phyloP scores from a whole-genome alignment of 2,329 filamentous ascomycete genomes.

The Amylocarpus encephaloides region DNA sequence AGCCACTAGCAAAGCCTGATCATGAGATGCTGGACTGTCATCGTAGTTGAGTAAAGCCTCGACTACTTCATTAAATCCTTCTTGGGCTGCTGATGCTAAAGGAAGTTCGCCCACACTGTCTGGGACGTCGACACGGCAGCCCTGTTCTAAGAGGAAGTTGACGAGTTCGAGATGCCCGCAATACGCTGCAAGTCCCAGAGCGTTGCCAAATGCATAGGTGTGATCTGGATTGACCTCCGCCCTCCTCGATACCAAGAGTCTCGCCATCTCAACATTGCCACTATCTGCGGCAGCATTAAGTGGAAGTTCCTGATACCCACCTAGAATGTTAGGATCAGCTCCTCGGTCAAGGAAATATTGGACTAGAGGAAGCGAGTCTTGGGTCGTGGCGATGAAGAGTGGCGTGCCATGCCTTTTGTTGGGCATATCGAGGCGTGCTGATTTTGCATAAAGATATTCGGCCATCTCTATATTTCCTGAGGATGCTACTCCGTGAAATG shows the following conservation, averaged over 20 bases:
- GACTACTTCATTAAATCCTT: neutral
- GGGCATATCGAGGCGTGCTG: neutral
- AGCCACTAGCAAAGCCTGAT: neutral
- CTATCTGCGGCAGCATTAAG: neutral
- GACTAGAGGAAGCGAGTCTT: neutral
- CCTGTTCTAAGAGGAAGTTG: neutral
- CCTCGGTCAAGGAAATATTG: neutral
- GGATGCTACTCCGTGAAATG: neutral
- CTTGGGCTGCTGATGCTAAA: neutral
- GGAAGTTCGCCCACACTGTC: neutral
- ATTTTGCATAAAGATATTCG: neutral
- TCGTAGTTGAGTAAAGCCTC: neutral
- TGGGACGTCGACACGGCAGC: neutral
- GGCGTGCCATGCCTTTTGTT: neutral
- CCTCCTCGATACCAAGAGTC: neutral
- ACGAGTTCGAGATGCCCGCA: neutral
- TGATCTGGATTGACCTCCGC: neutral
- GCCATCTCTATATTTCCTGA: slow-evolving; percentile 1
- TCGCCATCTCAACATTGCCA: neutral
- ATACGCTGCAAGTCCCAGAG: slow-evolving; percentile 2
- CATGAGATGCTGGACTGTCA: neutral
- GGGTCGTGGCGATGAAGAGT: neutral
- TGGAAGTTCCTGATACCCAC: neutral
- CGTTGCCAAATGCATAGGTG: neutral
- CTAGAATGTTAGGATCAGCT: neutral